Evolutionary conservation across 164 flowering plant genomes (phyloP).

Genomic region (Vitis riparia): DNA sequence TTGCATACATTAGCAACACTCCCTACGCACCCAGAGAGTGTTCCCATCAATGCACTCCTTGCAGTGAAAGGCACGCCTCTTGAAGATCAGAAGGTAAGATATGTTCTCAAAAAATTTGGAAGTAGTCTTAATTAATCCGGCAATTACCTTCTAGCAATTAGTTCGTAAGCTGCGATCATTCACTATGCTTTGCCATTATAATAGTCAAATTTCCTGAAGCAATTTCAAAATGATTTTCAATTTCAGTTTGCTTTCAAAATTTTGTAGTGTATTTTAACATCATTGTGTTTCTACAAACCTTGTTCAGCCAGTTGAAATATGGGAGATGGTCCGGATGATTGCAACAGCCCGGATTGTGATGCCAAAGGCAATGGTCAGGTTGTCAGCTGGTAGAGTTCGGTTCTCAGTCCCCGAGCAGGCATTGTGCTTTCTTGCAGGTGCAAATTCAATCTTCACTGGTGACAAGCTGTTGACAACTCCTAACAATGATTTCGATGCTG

Average conservation of each 20-base stretch:
- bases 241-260: too few species aligned
- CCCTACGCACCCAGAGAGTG: slow-evolving; percentile 98
- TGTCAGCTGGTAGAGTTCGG: slow-evolving; percentile 94
- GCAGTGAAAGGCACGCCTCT: slow-evolving; percentile 99
- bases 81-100: slow-evolving; percentile 86
- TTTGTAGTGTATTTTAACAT: neutral
- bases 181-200: neutral
- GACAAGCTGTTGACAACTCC: slow-evolving; percentile 95
- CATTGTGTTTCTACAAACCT: neutral
- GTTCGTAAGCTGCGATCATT: too few species aligned
- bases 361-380: slow-evolving; percentile 97
- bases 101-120: too few species aligned
- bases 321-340: slow-evolving; percentile 99
- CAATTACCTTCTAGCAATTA: too few species aligned
- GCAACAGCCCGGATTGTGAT: slow-evolving; percentile 91
- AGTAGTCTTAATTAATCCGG: too few species aligned
- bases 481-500: slow-evolving; percentile 88
- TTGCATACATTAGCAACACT: slow-evolving; percentile 94
- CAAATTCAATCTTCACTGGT: slow-evolving; percentile 96
- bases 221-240: too few species aligned
- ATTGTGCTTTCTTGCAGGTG: slow-evolving; percentile 94
- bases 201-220: too few species aligned
- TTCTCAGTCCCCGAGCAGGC: slow-evolving; percentile 95
- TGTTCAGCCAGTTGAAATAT: slow-evolving; percentile 94
- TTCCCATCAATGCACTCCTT: slow-evolving; percentile 92